A percentile compares a stretch with the other conserved stretches of the same genome.
Evolutionary conservation across 306 rosid species (phyloP).

Genomic region (Inga laurina): DNA sequence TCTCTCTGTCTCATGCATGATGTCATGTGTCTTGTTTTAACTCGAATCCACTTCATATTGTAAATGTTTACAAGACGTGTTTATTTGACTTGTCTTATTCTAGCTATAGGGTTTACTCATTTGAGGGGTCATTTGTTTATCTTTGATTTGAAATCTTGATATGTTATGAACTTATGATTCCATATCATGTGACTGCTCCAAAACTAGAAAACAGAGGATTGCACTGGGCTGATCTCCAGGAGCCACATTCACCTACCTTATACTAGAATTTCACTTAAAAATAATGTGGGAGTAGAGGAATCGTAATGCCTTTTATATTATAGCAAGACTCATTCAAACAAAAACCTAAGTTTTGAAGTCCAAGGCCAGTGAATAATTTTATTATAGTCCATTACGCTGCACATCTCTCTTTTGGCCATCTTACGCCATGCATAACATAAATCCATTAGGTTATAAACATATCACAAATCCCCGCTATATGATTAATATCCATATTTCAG

Average conservation of each 20-base stretch:
- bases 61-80: constrained; percentile 6
- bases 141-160: constrained; percentile 20
- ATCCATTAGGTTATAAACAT: neutral
- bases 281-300: neutral
- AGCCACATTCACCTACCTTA: neutral
- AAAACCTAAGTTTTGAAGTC: neutral
- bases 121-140: neutral
- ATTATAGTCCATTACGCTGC: neutral
- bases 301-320: no score
- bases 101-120: constrained; percentile 2
- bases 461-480: neutral
- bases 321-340: neutral
- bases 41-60: constrained; percentile 25
- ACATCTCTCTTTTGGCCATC: neutral
- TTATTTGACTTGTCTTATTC: neutral
- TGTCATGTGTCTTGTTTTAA: constrained; percentile 8
- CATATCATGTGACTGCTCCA: constrained; percentile 24
- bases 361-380: neutral
- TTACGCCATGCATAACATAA: neutral
- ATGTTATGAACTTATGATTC: neutral
- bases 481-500: neutral
- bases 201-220: constrained; percentile 9
- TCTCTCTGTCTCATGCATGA: constrained; percentile 32
- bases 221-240: neutral
- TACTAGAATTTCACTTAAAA: neutral